Base-by-base conservation (phyloP, 2,329 filamentous ascomycete genomes). In the Penicillium psychrosexuale region DNA sequence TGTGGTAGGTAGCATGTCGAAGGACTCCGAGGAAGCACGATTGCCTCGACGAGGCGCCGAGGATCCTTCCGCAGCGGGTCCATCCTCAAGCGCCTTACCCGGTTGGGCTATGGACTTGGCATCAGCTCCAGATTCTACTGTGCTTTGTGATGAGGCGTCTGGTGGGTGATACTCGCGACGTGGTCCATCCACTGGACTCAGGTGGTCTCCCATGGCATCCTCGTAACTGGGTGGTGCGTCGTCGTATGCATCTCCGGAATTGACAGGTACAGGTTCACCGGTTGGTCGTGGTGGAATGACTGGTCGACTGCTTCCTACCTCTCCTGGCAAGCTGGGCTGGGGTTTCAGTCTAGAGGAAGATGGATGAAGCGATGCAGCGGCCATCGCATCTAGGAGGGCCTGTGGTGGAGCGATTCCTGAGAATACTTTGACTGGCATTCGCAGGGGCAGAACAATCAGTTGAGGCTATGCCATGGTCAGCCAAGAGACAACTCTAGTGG, bases 211-310 rank as follows among this genome's bases (percentile, higher is more conserved):
- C 75, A 97, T 87, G 12, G 91, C 91, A 73, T 97, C 92, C 73
- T 96, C 91, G 68, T 97, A 97, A 66, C 90, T 96, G 8, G 92
- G 92, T 17, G 93, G 92, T n/a, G 91, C 90, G 53, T 94, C 91
- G 31, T 90, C 87, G 60, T 69, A 70, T 28, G 30, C 59, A 22
- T 66, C 61, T 37, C 62, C 59, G 39, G 61, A 56, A 53, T 63
- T 63, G 30, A 59, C 55, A 17, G 69, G 57, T 8, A 64, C 62
- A 3, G 66, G 61, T 31, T 60, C 58, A 33, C 50, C 60, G n/a
- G 63, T 57, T 34, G 73, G 66, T 64, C 77, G 64, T 63, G 76
- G 65, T 58, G 77, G 68, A 62, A 74, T 77, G 2, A 76, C 77
- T 13, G 77, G 73, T 17, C 66, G 65, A 51, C 56, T 55, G 31